phyloP scores from a whole-genome alignment of 1,284 basidiomycete species.

The Puccinia novopanici region DNA sequence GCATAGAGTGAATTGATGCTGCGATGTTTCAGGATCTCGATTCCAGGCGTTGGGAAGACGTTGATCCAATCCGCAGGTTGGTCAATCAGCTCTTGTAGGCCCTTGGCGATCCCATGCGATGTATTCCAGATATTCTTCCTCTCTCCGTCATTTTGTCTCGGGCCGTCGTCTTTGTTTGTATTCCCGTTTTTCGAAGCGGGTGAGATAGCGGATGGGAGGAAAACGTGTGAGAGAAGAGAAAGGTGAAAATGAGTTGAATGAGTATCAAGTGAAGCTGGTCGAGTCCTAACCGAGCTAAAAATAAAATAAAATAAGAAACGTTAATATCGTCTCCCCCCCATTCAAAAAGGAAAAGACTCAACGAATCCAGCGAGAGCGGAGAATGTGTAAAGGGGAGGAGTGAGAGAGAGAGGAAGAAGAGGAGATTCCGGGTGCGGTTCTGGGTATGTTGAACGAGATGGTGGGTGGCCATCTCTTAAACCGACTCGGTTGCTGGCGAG shows the following conservation, averaged over 20 bases:
- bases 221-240: slow-evolving; percentile 1
- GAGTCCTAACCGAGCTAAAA: slow-evolving; percentile 23
- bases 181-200: no score
- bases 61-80: slow-evolving; percentile 22
- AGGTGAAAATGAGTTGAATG: slow-evolving; percentile 30
- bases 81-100: slow-evolving; percentile 12
- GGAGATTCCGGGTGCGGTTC: background rate
- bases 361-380: slow-evolving; percentile 16
- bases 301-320: background rate
- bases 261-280: slow-evolving; percentile 33
- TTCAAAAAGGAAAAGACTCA: background rate
- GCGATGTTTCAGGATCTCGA: slow-evolving; percentile 25
- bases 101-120: slow-evolving; percentile 2
- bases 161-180: background rate
- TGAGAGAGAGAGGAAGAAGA: slow-evolving; percentile 20
- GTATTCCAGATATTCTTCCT: background rate
- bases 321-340: no score
- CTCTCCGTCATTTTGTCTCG: background rate
- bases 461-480: background rate
- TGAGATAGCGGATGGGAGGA: no score
- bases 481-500: background rate
- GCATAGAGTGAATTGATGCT: slow-evolving; percentile 26
- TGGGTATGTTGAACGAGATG: background rate
- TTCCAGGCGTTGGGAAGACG: slow-evolving; percentile 11
- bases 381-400: slow-evolving; percentile 11